Base-by-base conservation (phyloP, 2,329 filamentous ascomycete genomes). In the Remersonia thermophila region DNA sequence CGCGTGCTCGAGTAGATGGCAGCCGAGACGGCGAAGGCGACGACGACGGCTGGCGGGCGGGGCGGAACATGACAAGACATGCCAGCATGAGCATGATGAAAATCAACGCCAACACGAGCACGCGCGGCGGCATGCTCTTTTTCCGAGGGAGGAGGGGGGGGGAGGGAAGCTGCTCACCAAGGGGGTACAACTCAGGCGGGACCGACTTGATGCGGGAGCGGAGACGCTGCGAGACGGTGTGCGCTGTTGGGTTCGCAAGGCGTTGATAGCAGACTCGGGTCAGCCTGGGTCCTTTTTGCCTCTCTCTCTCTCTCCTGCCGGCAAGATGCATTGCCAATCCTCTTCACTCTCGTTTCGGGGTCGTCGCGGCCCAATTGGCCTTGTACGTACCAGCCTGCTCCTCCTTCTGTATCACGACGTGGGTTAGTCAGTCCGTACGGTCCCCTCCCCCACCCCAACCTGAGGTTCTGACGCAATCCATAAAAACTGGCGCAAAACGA, bases 201-300 rank as follows among this genome's bases (percentile, higher is more conserved):
- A 96, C 81, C 66, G 79, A 78, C 73, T 82, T 87, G 56, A 95
- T 71, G 59, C 77, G 80, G 60, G 20, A 23, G 20, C 87, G 83
- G 54, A 98, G 71, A 60, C 89, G 84, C 71, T 96, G 91, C 49
- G 89, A 94, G 63, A 96, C 77, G 54, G 89, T 95, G 69, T 96
- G 91, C 59, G 85, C 91, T 98, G 51, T 48, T 23, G 20, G 20
- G 5, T 5, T 5, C 9, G 20, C 20, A 23, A 23, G 20, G 5
- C 20, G 46, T 38, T 44, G 33, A 47, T 35, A 39, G 31, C n/a
- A 18, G 16, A 27, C 13, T 25, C 36, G 16, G 41, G 44, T 50
- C 33, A 47, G 48, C 49, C 48, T 46, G 20, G 20, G 20, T 23
- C 20, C 20, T 23, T 5, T 23, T 9, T 9, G 5, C 5, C 20